Conservation (phyloP, 202 grass and related monocot genomes). For the Eragrostis tef region DNA sequence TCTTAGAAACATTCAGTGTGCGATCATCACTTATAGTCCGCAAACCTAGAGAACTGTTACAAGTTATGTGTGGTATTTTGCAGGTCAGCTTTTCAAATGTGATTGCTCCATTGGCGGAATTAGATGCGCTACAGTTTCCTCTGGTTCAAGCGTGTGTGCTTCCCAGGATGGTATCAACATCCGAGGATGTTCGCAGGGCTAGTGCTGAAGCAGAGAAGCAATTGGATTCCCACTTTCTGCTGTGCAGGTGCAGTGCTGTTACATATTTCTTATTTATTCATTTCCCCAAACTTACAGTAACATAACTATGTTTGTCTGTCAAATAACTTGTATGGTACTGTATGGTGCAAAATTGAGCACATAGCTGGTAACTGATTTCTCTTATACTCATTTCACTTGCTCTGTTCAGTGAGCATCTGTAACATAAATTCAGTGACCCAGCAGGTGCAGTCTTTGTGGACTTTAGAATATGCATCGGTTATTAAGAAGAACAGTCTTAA, state of each 20-base stretch:
- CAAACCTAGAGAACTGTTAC: not conserved
- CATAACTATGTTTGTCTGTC: not conserved
- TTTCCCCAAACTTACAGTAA: slow-evolving; percentile 4
- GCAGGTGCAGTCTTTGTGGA: not conserved
- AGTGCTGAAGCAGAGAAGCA: slow-evolving; percentile 77
- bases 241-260: slow-evolving; percentile 67
- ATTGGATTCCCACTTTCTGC: slow-evolving; percentile 77
- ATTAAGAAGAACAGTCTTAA: slow-evolving; percentile 21
- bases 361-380: slow-evolving; percentile 23
- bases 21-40: not conserved
- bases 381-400: slow-evolving; percentile 18
- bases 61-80: slow-evolving; percentile 32
- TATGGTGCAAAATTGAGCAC: not conserved
- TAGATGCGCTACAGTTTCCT: slow-evolving; percentile 87
- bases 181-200: slow-evolving; percentile 65
- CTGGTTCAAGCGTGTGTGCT: slow-evolving; percentile 88
- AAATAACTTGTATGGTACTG: not conserved
- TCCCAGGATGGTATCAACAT: slow-evolving; percentile 79
- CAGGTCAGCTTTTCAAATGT: slow-evolving; percentile 83
- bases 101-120: slow-evolving; percentile 72
- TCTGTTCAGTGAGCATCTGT: slow-evolving; percentile 13
- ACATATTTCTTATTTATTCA: slow-evolving; percentile 35
- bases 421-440: not conserved
- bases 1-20: not conserved
- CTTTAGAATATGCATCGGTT: slow-evolving; percentile 1